Evolutionary conservation across 2,329 filamentous ascomycete genomes (phyloP).

Genomic region (Aureobasidium sp.): DNA sequence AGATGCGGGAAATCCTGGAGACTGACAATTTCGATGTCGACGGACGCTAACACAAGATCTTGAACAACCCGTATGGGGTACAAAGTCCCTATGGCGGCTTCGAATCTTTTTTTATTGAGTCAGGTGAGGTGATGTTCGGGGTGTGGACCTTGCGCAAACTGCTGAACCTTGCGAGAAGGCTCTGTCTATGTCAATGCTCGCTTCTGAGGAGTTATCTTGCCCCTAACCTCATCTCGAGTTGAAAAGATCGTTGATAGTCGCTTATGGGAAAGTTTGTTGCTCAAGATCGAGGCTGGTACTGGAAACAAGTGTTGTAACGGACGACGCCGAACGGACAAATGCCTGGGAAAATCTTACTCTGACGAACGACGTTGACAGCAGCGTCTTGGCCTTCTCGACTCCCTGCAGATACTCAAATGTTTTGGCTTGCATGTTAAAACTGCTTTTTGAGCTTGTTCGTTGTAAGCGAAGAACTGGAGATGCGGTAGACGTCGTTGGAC

Average conservation of each 20-base stretch:
- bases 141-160: neutral
- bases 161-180: neutral
- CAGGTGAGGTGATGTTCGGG: neutral
- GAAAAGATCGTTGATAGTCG: neutral
- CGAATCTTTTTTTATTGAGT: neutral
- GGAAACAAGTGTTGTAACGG: neutral
- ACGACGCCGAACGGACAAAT: neutral
- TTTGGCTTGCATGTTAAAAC: neutral
- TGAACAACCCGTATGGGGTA: neutral
- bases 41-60: neutral
- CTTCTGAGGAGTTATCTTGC: neutral
- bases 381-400: neutral
- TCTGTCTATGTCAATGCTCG: neutral
- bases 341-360: neutral
- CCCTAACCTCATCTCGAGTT: neutral
- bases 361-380: neutral
- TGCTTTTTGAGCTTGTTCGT: neutral
- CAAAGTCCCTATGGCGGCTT: neutral
- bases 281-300: neutral
- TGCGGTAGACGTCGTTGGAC: neutral
- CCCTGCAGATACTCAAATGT: neutral
- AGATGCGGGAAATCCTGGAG: neutral
- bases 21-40: neutral
- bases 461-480: neutral
- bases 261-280: neutral